A percentile compares a stretch with the other conserved stretches of the same genome.
Evolutionary conservation across 768 basidiomycete genomes (phyloP).

Genomic region (Tylopilus sp.): DNA sequence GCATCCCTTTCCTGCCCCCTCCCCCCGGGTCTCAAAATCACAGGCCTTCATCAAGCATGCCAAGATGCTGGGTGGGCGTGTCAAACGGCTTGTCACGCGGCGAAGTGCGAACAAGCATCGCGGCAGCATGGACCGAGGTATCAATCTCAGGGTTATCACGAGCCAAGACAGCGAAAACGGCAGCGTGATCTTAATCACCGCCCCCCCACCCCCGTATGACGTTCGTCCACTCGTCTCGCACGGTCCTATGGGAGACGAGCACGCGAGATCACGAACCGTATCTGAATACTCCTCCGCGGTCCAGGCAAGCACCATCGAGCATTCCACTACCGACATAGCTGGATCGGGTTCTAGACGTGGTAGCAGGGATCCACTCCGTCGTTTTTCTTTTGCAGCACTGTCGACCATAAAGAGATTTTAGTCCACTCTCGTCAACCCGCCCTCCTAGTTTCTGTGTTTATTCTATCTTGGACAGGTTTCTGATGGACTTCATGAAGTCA

Average conservation of each 20-base stretch:
- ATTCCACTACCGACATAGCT: conserved; percentile 1
- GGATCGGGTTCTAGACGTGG: conserved; percentile 15
- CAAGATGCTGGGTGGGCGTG: conserved; percentile 26
- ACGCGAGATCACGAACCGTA: conserved; percentile 15
- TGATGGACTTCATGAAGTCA: neutral
- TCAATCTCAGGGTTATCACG: conserved; percentile 18
- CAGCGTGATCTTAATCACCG: conserved; percentile 30
- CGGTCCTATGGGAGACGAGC: conserved; percentile 1
- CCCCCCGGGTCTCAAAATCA: conserved; percentile 11
- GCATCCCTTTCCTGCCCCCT: neutral
- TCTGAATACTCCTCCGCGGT: conserved; percentile 25
- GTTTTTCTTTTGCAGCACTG: conserved; percentile 31
- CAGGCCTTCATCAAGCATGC: conserved; percentile 24
- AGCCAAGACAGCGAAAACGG: conserved; percentile 29
- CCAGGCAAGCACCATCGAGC: conserved; percentile 12
- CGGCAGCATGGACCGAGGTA: conserved; percentile 19
- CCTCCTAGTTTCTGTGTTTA: conserved; percentile 6
- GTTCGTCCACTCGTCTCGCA: conserved; percentile 6
- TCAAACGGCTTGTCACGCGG: conserved; percentile 26
- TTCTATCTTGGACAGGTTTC: conserved; percentile 4
- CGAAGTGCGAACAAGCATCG: conserved; percentile 8
- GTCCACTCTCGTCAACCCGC: neutral
- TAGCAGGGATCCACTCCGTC: conserved; percentile 23
- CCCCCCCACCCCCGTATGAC: conserved; percentile 28
- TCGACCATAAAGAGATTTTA: conserved; percentile 29